phyloP scores from a whole-genome alignment of 1,284 basidiomycete species.

The Moesziomyces sp. region DNA sequence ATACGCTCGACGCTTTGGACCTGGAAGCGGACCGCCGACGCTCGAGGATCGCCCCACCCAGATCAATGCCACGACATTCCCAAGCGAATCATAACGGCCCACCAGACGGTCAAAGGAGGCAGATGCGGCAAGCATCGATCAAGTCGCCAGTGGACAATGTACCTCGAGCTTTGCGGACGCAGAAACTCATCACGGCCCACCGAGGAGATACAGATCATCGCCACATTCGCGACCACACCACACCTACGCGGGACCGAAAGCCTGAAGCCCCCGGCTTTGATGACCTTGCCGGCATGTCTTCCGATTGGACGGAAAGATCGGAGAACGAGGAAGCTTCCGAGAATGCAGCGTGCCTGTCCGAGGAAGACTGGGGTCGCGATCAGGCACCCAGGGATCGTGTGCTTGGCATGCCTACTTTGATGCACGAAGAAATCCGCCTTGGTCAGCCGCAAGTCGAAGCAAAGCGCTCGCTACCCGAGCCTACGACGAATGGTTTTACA shows the following conservation, averaged over 20 bases:
- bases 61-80: neutral
- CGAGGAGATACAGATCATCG: conserved; percentile 8
- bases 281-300: conserved; percentile 43
- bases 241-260: conserved; percentile 8
- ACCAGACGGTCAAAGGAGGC: neutral
- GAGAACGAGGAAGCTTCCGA: conserved; percentile 45
- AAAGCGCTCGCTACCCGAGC: neutral
- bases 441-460: neutral
- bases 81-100: neutral
- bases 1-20: conserved; percentile 26
- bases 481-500: neutral
- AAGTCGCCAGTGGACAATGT: neutral
- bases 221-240: conserved; percentile 6
- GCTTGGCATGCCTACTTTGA: conserved; percentile 12
- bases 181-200: conserved; percentile 1
- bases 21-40: conserved; percentile 21
- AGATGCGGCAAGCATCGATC: neutral
- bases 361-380: conserved; percentile 17
- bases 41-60: neutral
- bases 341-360: conserved; percentile 18
- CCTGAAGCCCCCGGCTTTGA: conserved; percentile 4
- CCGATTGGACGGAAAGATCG: conserved; percentile 50
- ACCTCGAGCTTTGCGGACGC: conserved; percentile 11
- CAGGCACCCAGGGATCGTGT: conserved; percentile 6
- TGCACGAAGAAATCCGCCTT: neutral